These are phyloP conservation scores for Yamadazyma dushanensis DNA, from an alignment of 1,139 yeast species.

Conservation along the genomic window DNA sequence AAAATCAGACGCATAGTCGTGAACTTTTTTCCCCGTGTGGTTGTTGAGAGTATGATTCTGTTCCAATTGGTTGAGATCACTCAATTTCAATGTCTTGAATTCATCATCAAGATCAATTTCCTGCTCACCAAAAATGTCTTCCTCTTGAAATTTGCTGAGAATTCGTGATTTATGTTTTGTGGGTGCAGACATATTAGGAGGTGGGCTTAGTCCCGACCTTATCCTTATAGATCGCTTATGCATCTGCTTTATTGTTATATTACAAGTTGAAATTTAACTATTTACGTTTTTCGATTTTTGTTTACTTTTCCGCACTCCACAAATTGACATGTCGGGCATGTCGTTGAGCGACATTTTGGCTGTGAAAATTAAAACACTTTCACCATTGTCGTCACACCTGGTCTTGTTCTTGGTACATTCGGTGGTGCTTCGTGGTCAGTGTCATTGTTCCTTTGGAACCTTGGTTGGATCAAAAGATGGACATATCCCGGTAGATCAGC, in stretches of 20 bases:
- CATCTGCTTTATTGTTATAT: constrained; percentile 3
- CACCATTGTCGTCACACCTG: constrained; percentile 15
- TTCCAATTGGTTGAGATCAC: constrained; percentile 9
- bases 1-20: constrained; percentile 16
- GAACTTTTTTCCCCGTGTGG: background rate
- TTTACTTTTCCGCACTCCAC: background rate
- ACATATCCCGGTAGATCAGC: constrained; percentile 13
- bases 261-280: constrained; percentile 4
- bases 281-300: constrained; percentile 5
- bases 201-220: constrained; percentile 13
- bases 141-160: constrained; percentile 22
- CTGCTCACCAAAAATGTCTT: constrained; percentile 34
- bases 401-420: constrained; percentile 19
- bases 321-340: no score
- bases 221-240: constrained; percentile 9
- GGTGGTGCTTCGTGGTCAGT: constrained; percentile 48
- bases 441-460: constrained; percentile 56
- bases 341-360: constrained; percentile 3
- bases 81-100: constrained; percentile 26
- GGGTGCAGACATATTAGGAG: constrained; percentile 9
- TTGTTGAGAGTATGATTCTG: constrained; percentile 15
- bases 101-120: constrained; percentile 22
- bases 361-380: background rate
- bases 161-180: constrained; percentile 14
- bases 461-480: constrained; percentile 55